Base-by-base conservation (phyloP, 1,284 basidiomycete species). In the Cryptococcus floricola region DNA sequence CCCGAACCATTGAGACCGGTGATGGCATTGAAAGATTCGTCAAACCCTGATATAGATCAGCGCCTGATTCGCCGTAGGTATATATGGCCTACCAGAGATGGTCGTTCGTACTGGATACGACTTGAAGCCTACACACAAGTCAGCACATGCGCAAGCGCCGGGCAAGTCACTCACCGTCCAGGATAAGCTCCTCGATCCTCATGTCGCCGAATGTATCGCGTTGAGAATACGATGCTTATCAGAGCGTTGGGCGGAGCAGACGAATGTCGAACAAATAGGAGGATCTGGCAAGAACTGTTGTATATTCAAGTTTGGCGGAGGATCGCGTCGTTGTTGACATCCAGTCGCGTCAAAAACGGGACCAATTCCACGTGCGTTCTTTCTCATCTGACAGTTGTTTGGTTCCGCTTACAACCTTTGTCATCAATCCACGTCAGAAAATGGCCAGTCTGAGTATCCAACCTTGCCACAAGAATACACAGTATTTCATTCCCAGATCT, bases 1-100 rank as follows among this genome's bases (percentile, higher is more conserved):
- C 93, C 92, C 14, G 80, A 81, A 43, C 81, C 93, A 78, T 97
- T 96, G 64, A 97, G 84, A 28, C 94, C 93, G 1, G 94, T 98
- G 77, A 97, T 97, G 13, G 94, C 94, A 74, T 97, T 97, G 83
- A 97, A 97, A 14, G 91, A 95, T 10, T 90, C 79, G 73, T 97
- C 93, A 87, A 93, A 98, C 64, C 92, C 93, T 74, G 54, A 9
- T 3, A 10, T 13, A 31, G 4, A 48, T 65, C 46, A 64, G 62
- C 31, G n/a, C n/a, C 44, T 39, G 39, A 23, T 41, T 8, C 31
- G 5, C 37, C 18, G 25, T 3, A 23, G 16, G 28, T 2, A 48
- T 3, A 12, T 23, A n/a, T 8, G 38, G 61, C 69, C 16, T 51
- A 76, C 75, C 74, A 0, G 87, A 88, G 58, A 98, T 95, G 69